Percentiles rank a stretch among this genome's conserved stretches.
These are phyloP conservation scores for Marasmius oreades DNA, from an alignment of 1,284 basidiomycete species.

Conservation along the genomic window DNA sequence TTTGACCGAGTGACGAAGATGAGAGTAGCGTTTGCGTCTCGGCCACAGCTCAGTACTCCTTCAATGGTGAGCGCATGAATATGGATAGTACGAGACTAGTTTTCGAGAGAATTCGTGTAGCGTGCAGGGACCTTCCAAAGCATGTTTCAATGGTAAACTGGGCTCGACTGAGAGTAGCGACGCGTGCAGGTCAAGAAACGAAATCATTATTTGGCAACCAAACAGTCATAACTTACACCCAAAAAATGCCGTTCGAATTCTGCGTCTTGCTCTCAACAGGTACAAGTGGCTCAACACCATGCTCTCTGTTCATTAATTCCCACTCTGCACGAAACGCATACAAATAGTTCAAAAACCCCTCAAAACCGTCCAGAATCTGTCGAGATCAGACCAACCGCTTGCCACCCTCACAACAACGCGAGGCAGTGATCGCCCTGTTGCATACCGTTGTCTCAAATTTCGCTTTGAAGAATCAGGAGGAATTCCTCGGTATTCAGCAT, in stretches of 20 bases:
- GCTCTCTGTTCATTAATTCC: constrained; percentile 5
- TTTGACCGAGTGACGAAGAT: too few species aligned
- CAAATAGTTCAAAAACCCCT: constrained; percentile 14
- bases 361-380: constrained; percentile 1
- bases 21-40: too few species aligned
- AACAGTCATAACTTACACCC: neutral
- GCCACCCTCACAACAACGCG: neutral
- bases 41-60: too few species aligned
- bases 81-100: too few species aligned
- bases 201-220: constrained; percentile 6
- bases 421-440: neutral
- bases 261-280: constrained; percentile 1
- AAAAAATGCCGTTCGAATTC: constrained; percentile 7
- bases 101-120: too few species aligned
- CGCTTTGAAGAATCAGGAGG: neutral
- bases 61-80: too few species aligned
- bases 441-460: neutral
- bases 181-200: neutral
- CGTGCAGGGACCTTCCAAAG: too few species aligned
- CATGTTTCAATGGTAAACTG: too few species aligned
- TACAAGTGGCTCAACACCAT: constrained; percentile 1
- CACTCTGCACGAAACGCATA: neutral
- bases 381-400: neutral
- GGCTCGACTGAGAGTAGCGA: too few species aligned
- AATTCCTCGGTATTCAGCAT: neutral